Conservation (phyloP, 2,329 filamentous ascomycete genomes). For the Karstenula rhodostoma region DNA sequence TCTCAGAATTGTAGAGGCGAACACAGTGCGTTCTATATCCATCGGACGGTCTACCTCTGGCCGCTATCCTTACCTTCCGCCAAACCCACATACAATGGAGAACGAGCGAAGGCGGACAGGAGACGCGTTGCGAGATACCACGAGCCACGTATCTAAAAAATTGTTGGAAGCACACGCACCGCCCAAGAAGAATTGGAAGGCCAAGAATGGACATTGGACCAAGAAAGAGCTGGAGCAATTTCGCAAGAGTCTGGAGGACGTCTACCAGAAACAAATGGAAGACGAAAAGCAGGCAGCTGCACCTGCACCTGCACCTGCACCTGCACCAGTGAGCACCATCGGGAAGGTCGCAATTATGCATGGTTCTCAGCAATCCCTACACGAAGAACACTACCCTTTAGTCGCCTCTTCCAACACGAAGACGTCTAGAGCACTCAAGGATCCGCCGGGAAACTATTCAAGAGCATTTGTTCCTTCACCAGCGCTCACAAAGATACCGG, state of each 20-base stretch:
- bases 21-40: not conserved
- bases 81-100: not conserved
- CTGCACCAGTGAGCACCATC: no score
- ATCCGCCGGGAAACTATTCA: not conserved
- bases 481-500: not conserved
- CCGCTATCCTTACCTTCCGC: not conserved
- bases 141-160: not conserved
- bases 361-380: no score
- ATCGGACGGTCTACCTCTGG: not conserved
- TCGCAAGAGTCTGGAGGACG: no score
- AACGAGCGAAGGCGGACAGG: not conserved
- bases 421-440: not conserved
- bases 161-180: not conserved
- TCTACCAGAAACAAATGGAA: no score
- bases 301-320: no score
- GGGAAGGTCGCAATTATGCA: no score
- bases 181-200: no score
- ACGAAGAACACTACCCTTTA: not conserved
- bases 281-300: no score
- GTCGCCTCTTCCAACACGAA: not conserved
- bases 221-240: no score
- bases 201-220: no score
- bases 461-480: not conserved
- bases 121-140: not conserved
- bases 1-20: not conserved